Percentiles rank a stretch among this genome's conserved stretches.
Conservation (phyloP, 1,284 basidiomycete species). For the Rhodotorula sp. region DNA sequence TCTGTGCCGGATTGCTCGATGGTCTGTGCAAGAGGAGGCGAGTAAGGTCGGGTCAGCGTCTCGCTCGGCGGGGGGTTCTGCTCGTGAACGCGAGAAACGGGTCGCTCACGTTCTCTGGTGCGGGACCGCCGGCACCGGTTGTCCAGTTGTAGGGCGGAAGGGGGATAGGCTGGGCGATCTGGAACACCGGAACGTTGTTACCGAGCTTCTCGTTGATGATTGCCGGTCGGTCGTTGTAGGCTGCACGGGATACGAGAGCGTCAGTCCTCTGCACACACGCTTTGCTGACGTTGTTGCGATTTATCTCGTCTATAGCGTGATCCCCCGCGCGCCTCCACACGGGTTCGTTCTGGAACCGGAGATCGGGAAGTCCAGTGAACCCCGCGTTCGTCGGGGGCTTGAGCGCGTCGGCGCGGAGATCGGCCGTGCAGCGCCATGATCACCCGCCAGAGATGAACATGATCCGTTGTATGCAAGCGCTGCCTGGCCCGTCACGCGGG, state of each 20-base stretch:
- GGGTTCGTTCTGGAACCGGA: no score
- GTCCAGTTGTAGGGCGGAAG: slow-evolving; percentile 43
- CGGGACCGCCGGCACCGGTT: slow-evolving; percentile 45
- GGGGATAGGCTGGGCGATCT: slow-evolving; percentile 46
- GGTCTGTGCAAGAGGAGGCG: slow-evolving; percentile 12
- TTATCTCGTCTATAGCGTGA: no score
- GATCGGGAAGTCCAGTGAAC: no score
- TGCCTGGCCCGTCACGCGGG: no score
- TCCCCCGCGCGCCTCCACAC: no score
- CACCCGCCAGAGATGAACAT: no score
- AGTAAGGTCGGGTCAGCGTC: background rate
- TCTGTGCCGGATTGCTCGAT: slow-evolving; percentile 44
- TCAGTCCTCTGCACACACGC: background rate
- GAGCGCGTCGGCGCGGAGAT: no score
- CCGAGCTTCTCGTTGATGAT: slow-evolving; percentile 43
- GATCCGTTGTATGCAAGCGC: no score
- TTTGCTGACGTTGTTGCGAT: no score
- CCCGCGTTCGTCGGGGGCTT: no score
- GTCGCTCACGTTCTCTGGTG: slow-evolving; percentile 36
- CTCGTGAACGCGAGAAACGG: background rate
- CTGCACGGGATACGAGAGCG: slow-evolving; percentile 8
- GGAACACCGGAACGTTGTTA: slow-evolving; percentile 44
- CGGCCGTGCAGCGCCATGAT: no score
- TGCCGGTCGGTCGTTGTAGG: slow-evolving; percentile 41
- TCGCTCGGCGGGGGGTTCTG: background rate